Evolutionary conservation across 1,284 basidiomycete genomes (phyloP).

Genomic region (Leccinum pachyderme): DNA sequence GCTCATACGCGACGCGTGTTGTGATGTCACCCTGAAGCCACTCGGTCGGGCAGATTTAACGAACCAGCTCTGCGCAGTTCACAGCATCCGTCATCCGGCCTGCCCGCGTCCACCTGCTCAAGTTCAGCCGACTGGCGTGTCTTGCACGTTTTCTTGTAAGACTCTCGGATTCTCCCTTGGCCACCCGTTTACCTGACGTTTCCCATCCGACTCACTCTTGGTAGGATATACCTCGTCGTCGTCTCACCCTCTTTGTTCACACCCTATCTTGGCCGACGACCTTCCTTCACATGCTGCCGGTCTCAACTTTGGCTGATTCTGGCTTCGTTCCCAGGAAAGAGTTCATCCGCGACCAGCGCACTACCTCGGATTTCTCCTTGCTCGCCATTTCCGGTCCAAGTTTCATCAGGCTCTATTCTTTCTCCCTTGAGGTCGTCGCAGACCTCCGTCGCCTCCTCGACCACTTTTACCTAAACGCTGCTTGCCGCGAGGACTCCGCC

Average conservation of each 20-base stretch:
- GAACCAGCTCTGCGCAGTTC: conserved; percentile 11
- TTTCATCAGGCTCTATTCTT: conserved; percentile 66
- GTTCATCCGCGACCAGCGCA: conserved; percentile 57
- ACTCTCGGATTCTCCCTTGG: conserved; percentile 25
- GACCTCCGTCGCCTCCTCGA: conserved; percentile 57
- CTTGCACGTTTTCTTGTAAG: conserved; percentile 35
- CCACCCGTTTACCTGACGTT: conserved; percentile 42
- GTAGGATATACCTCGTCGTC: conserved; percentile 25
- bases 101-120: conserved; percentile 8
- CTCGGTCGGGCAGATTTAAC: not conserved
- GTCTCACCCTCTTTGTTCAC: conserved; percentile 23
- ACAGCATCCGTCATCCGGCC: conserved; percentile 6
- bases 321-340: conserved; percentile 66
- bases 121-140: conserved; percentile 24
- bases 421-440: conserved; percentile 50
- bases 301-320: conserved; percentile 35
- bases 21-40: conserved; percentile 31
- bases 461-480: conserved; percentile 41
- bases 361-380: conserved; percentile 61
- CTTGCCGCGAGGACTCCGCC: conserved; percentile 53
- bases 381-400: conserved; percentile 63
- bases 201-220: conserved; percentile 33
- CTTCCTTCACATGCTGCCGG: conserved; percentile 33
- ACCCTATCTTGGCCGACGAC: conserved; percentile 25
- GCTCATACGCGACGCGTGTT: conserved; percentile 16